Base-by-base conservation (phyloP, 169 alveolate genomes). In the Eimeria acervulina region DNA sequence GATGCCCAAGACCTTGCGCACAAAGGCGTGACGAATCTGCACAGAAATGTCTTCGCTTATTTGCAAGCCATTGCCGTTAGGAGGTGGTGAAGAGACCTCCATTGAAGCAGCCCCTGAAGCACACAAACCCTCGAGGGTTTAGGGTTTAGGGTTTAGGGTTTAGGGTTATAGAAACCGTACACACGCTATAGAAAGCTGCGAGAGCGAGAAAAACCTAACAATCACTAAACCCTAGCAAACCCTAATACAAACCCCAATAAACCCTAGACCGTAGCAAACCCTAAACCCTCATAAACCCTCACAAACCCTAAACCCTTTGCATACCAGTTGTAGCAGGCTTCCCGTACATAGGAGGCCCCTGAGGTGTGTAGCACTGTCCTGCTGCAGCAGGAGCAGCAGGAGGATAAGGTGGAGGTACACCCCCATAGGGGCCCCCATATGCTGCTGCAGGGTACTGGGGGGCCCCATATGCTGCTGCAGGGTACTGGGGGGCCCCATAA, bases 1-100 rank as follows among this genome's bases (percentile, higher is more conserved):
- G 6, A 95, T 78, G 23, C 78, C 74, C 38, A 68, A 74, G 31
- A 95, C 97, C 59, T 95, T 95, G 26, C 97, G 90, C 72, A 95
- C 91, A 59, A 95, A 95, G 55, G 94, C 97, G 70, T 95, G 97
- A 21, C 97, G 93, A 38, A 95, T 89, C n/a, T 81, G 19, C 28
- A 63, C 47, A 26, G 70, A 81, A 2, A 68, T 23, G 7, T 84
- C 95, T 12, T 94, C 91, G 13, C 95, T 87, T 13, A 90, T 90
- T 63, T 44, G 38, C 15, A 26, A 17, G 38, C 4, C 38, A 72
- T 72, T 28, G 44, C 15, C 33, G 38, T 5, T 8, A 36, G 83
- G 47, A 26, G 83, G 52, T 13, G 47, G 83, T 4, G 83, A n/a
- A n/a, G n/a, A n/a, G n/a, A 38, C 36, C 15, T 76, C 87, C 55